Evolutionary conservation across 2,329 filamentous ascomycete genomes (phyloP), one percentile per base, ranked within the genome.

Genomic region (Paecilomyces variotii): DNA sequence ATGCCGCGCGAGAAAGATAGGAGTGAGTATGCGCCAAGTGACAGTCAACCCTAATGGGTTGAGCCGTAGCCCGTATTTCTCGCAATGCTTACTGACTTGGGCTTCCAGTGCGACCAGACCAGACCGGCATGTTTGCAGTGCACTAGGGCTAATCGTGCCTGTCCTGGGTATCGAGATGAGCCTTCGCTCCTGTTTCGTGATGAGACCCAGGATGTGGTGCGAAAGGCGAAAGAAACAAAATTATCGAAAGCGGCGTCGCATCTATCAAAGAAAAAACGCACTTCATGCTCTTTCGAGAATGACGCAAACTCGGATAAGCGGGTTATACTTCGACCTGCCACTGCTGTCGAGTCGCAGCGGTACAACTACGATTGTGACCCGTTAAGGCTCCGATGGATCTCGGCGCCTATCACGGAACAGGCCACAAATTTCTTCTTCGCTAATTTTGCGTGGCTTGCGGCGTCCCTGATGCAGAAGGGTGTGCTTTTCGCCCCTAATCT

Each of bases 131-230:
- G 85, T 66, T 83, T 83, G 26, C 84, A 87, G 76, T 87, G 85
- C 67, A 74, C 81, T 52, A 82, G 84, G 49, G 79, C 84, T 53
- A 79, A 80, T 65, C 83, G 84, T 70, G 79, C 76, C 65, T 87
- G 85, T 64, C 83, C 84, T 24, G 85, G 85, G 5, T 87, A 87
- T 65, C 79, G 85, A 63, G 84, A 87, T 62, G 82, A 85, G 69
- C 73, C 87, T 34, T 84, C 84, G 32, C 75, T 87, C 59, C 82
- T 87, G 80, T 87, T 87, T 68, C 82, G 84, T 39, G 84, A 87
- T 73, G 84, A 87, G 72, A 87, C 82, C 65, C 81, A 77, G 64
- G 83, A 85, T 65, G 84, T 87, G 53, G 81, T 84, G 27, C 79
- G 79, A 61, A 86, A 84, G 67, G 80, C 79, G n/a, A 66, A 70